phyloP scores from a whole-genome alignment of 1,284 basidiomycete species.

The Pseudozyma hubeiensis region DNA sequence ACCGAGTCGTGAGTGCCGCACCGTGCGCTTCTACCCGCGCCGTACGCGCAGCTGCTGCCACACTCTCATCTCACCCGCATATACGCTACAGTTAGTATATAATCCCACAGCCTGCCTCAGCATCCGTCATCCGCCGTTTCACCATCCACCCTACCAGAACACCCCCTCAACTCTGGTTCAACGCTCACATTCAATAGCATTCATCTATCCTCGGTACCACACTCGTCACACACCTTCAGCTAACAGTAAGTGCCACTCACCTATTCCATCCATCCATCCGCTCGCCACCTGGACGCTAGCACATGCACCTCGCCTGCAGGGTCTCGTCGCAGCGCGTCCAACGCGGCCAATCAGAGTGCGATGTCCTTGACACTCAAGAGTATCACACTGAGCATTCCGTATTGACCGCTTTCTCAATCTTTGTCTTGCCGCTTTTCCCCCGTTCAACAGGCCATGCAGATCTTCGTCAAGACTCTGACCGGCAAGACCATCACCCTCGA shows the following conservation, averaged over 20 bases:
- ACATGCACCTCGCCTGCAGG: conserved; percentile 38
- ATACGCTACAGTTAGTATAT: conserved; percentile 17
- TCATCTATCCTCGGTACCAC: neutral
- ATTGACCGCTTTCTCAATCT: neutral
- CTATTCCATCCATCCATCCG: conserved; percentile 30
- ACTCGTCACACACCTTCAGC: neutral
- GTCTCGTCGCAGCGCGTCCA: conserved; percentile 13
- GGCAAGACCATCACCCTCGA: conserved; percentile 96
- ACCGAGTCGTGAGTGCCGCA: neutral
- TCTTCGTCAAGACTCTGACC: conserved; percentile 78
- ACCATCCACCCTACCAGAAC: conserved; percentile 20
- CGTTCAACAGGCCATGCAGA: conserved; percentile 49
- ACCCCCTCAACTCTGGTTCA: conserved; percentile 4
- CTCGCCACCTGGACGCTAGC: conserved; percentile 4
- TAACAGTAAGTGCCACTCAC: conserved; percentile 25
- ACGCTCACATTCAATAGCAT: conserved; percentile 1
- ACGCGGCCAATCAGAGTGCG: conserved; percentile 17
- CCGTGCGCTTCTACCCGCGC: conserved; percentile 12
- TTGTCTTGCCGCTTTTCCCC: neutral
- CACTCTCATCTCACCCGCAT: conserved; percentile 13
- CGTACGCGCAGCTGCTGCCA: conserved; percentile 4
- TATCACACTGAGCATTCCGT: neutral
- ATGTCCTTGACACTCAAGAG: neutral
- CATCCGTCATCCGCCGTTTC: neutral
- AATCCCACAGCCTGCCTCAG: conserved; percentile 21